These are phyloP conservation scores for Colletotrichum eleusines DNA, from an alignment of 2,329 filamentous ascomycete species.

Conservation along the genomic window DNA sequence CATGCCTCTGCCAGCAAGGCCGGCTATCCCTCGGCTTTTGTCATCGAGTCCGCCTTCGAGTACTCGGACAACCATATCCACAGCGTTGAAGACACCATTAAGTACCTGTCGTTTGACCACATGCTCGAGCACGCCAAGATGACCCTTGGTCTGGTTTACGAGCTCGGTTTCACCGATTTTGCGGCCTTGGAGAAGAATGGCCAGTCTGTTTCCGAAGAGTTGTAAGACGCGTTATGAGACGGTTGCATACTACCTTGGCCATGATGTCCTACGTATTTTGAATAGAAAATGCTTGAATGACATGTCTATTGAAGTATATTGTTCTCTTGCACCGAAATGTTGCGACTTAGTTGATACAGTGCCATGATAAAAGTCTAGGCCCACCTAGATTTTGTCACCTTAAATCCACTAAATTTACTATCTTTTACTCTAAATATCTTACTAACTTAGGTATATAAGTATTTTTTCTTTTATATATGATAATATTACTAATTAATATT, in stretches of 20 bases:
- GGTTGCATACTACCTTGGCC: neutral
- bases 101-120: constrained; percentile 84
- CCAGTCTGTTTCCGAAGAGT: constrained; percentile 50
- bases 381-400: no score
- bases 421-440: no score
- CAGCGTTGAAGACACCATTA: constrained; percentile 76
- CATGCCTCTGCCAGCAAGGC: constrained; percentile 80
- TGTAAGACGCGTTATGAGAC: constrained; percentile 46
- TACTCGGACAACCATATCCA: constrained; percentile 77
- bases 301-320: no score
- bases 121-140: constrained; percentile 92
- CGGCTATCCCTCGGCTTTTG: constrained; percentile 80
- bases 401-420: no score
- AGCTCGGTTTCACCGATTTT: constrained; percentile 83
- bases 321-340: no score
- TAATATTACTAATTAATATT: no score
- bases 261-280: constrained; percentile 2
- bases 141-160: constrained; percentile 85
- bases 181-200: constrained; percentile 54
- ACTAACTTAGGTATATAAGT: no score
- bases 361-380: no score
- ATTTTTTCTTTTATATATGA: no score
- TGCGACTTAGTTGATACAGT: no score
- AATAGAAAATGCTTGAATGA: constrained; percentile 5
- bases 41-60: constrained; percentile 80